phyloP scores from a whole-genome alignment of 1,284 basidiomycete species.

The Calocybe gambosa region DNA sequence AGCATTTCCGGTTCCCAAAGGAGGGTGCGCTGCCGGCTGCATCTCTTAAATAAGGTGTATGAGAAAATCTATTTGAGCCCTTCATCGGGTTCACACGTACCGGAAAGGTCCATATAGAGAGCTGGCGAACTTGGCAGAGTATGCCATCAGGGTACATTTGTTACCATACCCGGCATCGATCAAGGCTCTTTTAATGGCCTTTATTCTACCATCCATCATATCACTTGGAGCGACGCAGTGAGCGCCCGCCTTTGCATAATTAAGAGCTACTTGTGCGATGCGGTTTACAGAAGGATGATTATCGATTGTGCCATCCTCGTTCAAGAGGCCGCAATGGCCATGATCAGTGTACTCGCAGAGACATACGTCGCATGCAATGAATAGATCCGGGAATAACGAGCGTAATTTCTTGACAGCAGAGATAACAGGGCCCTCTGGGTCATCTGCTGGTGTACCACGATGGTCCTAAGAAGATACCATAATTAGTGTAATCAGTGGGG shows the following conservation, averaged over 20 bases:
- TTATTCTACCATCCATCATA: conserved; percentile 99
- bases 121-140: conserved; percentile 98
- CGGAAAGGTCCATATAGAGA: conserved; percentile 97
- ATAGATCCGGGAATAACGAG: conserved; percentile 73
- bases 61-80: not conserved
- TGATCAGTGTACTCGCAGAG: conserved; percentile 99
- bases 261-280: conserved; percentile 88
- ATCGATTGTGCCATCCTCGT: conserved; percentile 71
- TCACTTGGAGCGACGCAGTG: conserved; percentile 98
- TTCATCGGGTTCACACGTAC: conserved; percentile 30
- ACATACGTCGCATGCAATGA: conserved; percentile 94
- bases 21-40: conserved; percentile 93
- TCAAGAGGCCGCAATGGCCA: conserved; percentile 90
- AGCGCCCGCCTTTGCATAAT: conserved; percentile 91
- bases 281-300: conserved; percentile 74
- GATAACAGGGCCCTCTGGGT: conserved; percentile 88
- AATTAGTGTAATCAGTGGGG: not conserved
- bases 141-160: conserved; percentile 90
- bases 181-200: conserved; percentile 82
- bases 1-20: conserved; percentile 95
- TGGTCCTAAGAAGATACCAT: conserved; percentile 53
- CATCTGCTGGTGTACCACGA: conserved; percentile 85
- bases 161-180: conserved; percentile 83
- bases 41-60: conserved; percentile 50
- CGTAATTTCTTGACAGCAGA: conserved; percentile 79